Percentiles rank a stretch among this genome's conserved stretches.
Conservation (phyloP, 164 flowering plant species). For the Vitis rupestris region DNA sequence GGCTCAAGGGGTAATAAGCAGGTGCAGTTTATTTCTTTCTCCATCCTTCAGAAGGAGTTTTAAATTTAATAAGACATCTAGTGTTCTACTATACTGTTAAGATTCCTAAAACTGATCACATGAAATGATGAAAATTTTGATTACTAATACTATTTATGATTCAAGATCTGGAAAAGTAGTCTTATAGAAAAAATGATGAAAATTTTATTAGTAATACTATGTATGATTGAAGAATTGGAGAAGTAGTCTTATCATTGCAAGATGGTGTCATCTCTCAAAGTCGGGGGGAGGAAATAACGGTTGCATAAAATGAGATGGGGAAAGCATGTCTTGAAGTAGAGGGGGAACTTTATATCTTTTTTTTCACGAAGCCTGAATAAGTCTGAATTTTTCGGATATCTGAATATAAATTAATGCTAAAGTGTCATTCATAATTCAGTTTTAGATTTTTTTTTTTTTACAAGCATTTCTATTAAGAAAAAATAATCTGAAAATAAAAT, state of each 20-base stretch:
- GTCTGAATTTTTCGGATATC: too few species aligned
- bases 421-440: too few species aligned
- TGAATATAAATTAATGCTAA: too few species aligned
- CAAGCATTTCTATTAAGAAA: too few species aligned
- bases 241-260: background rate
- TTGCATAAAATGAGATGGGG: background rate
- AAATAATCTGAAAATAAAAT: too few species aligned
- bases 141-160: too few species aligned
- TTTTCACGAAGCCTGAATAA: too few species aligned
- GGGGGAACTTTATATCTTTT: too few species aligned
- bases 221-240: too few species aligned
- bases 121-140: background rate
- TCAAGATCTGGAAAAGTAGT: background rate
- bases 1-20: slow-evolving; percentile 98
- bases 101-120: background rate
- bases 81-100: background rate
- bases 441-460: too few species aligned
- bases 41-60: background rate
- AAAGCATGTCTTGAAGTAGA: too few species aligned
- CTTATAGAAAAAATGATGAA: background rate
- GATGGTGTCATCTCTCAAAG: background rate
- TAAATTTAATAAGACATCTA: background rate
- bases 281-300: background rate
- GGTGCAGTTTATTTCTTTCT: slow-evolving; percentile 37
- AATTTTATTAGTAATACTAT: too few species aligned